Evolutionary conservation across 768 basidiomycete genomes (phyloP).

Genomic region (Tephrocybe sp.): DNA sequence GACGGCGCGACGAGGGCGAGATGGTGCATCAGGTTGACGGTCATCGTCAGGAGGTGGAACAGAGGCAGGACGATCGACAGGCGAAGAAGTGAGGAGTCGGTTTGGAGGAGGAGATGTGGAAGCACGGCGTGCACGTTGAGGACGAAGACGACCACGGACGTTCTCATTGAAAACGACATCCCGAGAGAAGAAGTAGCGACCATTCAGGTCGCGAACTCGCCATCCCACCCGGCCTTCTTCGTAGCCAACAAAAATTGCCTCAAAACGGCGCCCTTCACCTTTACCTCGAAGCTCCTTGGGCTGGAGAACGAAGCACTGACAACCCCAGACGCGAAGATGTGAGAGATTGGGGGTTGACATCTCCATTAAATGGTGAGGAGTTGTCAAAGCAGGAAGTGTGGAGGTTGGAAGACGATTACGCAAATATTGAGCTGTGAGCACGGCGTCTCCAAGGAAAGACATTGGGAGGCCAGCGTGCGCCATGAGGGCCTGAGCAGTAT

Average conservation of each 20-base stretch:
- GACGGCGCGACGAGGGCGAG: too few species aligned
- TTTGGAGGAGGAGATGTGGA: too few species aligned
- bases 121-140: too few species aligned
- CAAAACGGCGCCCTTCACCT: conserved; percentile 2
- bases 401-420: conserved; percentile 19
- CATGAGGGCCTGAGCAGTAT: conserved; percentile 20
- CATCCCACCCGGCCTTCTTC: conserved; percentile 17
- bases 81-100: too few species aligned
- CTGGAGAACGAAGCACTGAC: conserved; percentile 19
- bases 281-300: conserved; percentile 19
- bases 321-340: conserved; percentile 25
- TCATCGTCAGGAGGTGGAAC: too few species aligned
- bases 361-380: conserved; percentile 15
- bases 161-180: conserved; percentile 30
- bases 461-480: conserved; percentile 21
- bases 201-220: conserved; percentile 15
- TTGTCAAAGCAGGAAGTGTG: conserved; percentile 17
- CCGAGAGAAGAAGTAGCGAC: conserved; percentile 20
- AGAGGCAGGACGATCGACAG: too few species aligned
- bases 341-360: conserved; percentile 25
- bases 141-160: not conserved
- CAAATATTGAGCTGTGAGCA: conserved; percentile 19
- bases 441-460: conserved; percentile 24
- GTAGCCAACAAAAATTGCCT: not conserved
- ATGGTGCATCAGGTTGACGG: too few species aligned